phyloP scores from a whole-genome alignment of 1,139 yeast species.

The Zygosaccharomyces sapae region DNA sequence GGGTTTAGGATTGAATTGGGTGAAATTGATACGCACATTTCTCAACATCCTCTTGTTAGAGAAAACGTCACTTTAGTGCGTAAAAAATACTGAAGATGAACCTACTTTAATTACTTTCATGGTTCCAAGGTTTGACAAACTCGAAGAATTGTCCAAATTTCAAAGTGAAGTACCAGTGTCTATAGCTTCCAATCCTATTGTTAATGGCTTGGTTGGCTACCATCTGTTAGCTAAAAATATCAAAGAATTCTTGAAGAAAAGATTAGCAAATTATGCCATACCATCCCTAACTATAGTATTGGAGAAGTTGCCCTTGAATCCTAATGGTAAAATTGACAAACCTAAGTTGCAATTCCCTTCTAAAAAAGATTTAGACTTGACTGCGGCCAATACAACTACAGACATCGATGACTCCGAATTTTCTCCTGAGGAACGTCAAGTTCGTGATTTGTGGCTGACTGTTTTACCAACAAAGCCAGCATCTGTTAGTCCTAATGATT shows the following conservation, averaged over 20 bases:
- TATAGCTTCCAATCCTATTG: constrained; percentile 55
- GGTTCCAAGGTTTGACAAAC: constrained; percentile 70
- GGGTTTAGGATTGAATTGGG: constrained; percentile 98
- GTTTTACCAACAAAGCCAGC: constrained; percentile 85
- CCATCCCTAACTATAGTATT: constrained; percentile 90
- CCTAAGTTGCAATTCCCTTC: constrained; percentile 96
- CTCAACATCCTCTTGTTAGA: constrained; percentile 86
- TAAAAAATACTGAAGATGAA: constrained; percentile 87
- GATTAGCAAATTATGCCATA: constrained; percentile 91
- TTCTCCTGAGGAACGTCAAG: constrained; percentile 58
- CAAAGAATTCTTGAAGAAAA: constrained; percentile 74
- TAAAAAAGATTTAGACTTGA: constrained; percentile 61
- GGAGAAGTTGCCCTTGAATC: constrained; percentile 82
- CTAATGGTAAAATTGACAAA: constrained; percentile 96
- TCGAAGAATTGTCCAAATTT: constrained; percentile 40
- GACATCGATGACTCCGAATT: constrained; percentile 50
- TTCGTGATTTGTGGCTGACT: constrained; percentile 78
- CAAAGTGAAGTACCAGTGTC: constrained; percentile 41
- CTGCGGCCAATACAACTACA: constrained; percentile 39
- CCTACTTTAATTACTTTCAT: constrained; percentile 85
- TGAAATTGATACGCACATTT: constrained; percentile 93
- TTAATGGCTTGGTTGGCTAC: constrained; percentile 72
- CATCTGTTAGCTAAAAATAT: constrained; percentile 75
- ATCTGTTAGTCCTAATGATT: constrained; percentile 67
- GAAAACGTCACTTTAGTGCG: constrained; percentile 92